Base-by-base conservation (phyloP, 441 rosid species). In the Eruca vesicaria region DNA sequence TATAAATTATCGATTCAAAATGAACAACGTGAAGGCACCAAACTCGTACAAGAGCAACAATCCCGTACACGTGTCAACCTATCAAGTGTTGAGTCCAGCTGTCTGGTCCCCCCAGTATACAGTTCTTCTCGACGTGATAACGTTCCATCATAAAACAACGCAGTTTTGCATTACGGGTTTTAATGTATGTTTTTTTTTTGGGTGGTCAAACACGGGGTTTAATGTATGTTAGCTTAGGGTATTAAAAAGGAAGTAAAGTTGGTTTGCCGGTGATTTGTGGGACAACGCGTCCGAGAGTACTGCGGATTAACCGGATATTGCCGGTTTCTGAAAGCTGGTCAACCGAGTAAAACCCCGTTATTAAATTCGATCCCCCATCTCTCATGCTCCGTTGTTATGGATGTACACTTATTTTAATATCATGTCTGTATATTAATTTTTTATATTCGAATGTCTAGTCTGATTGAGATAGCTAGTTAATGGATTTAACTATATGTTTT, bases 31-130 rank as follows among this genome's bases (percentile, higher is more conserved):
- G 86, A 82, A 81, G 89, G 82, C 83, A 83, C 77, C 35, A 65
- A 85, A 84, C 81, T 60, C 3, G 66, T 29, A 6, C 0, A 59
- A 83, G 76, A 78, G 77, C 69, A 66, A 14, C 41, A 66, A 3
- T 45, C 38, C 21, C 9, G 79, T 1, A 80, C 91, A 86, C 87
- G 89, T 90, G 93, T 82, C 85, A 59, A 20, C 9, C 60, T 12
- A 50, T 9, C 19, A 72, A 81, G 80, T 69, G 43, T 65, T 85
- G 81, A 38, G 60, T 76, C 84, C 87, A 87, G 86, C 88, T 84
- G 86, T 82, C 80, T 72, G 59, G 78, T 66, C 85, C 81, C 57
- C 33, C 20, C 15, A 4, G n/a, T 14, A 57, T 18, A 31, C 50
- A 63, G 6, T 16, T 61, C 45, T 5, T 43, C 52, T 19, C 52